Evolutionary conservation across 2,329 filamentous ascomycete genomes (phyloP).

Genomic region (Penicillium freii): DNA sequence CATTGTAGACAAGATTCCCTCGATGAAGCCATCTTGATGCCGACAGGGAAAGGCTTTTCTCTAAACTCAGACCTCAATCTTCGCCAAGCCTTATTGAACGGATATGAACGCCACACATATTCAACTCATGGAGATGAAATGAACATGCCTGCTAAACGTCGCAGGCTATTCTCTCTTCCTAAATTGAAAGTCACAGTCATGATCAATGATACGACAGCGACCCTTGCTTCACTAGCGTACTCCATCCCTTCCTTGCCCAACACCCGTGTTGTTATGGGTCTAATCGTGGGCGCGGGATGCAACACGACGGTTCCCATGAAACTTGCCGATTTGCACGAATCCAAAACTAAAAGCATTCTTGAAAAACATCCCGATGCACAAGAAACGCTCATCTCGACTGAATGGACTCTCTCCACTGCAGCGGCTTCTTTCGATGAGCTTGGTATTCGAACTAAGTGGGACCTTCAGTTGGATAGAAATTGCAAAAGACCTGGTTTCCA

Average conservation of each 20-base stretch:
- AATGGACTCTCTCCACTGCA: slow-evolving; percentile 74
- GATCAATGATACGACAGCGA: slow-evolving; percentile 75
- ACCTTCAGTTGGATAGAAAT: slow-evolving; percentile 60
- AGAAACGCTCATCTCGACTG: slow-evolving; percentile 71
- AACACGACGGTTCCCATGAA: slow-evolving; percentile 73
- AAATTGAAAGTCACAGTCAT: slow-evolving; percentile 68
- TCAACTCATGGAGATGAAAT: slow-evolving; percentile 25
- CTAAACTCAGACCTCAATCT: slow-evolving; percentile 36
- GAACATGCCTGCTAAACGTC: slow-evolving; percentile 28
- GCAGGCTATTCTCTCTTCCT: slow-evolving; percentile 50
- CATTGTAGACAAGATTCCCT: slow-evolving; percentile 45
- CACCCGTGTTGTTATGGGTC: slow-evolving; percentile 67
- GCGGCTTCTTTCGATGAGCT: slow-evolving; percentile 61
- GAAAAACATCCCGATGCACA: slow-evolving; percentile 49
- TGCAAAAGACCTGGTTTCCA: slow-evolving; percentile 70
- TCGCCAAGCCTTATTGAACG: slow-evolving; percentile 34
- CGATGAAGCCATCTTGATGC: slow-evolving; percentile 52
- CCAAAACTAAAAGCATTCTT: slow-evolving; percentile 54
- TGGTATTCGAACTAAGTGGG: slow-evolving; percentile 65
- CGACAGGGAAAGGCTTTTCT: slow-evolving; percentile 54
- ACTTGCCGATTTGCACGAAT: slow-evolving; percentile 57
- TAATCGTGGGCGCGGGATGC: slow-evolving; percentile 74
- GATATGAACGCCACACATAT: slow-evolving; percentile 45
- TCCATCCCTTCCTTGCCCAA: slow-evolving; percentile 57
- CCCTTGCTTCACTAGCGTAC: slow-evolving; percentile 73